Base-by-base conservation (phyloP, 805 yeast genomes). In the Ascoidea rubescens region DNA sequence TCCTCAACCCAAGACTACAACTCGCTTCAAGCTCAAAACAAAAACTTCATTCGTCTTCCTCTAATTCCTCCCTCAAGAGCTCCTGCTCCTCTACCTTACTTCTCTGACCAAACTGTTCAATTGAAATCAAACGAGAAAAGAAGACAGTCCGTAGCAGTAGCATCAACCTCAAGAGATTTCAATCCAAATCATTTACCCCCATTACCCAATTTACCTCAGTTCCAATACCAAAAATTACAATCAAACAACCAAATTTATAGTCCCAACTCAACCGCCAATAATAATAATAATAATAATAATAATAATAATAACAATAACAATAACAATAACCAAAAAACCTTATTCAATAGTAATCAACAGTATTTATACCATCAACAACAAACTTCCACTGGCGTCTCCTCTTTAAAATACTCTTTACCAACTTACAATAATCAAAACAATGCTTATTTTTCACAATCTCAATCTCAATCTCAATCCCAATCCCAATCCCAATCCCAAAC, bases 1-100 rank as follows among this genome's bases (percentile, higher is more conserved):
- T 4, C n/a, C 1, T 10, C 46, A 45, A 48, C 17, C 48, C 17
- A 5, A 33, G 48, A 10, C 16, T 42, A 31, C 48, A 51, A 17
- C 54, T 48, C 58, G 62, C 43, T 48, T 14, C 12, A 45, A 14
- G 8, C 2, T 45, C 10, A 45, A 7, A 8, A 48, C 31, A 28
- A 45, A 48, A 50, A 31, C 46, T 31, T 44, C 14, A n/a, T 12
- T 47, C 30, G 49, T n/a, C 17, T 7, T 21, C 42, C 68, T 46
- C 59, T 72, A 7, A 57, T 67, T 16, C 76, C 75, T 2, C 77
- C 77, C 14, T 60, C 71, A 2, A 63, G 77, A 56, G 74, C 73
- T 0, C 72, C 73, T 2, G 74, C 69, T 12, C 74, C 75, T 5
- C 65, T 64, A 30, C 67, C 69, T 6, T 64, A 67, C 51, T 69